These are phyloP conservation scores for Penicillium maclennaniae DNA, from an alignment of 495 filamentous ascomycete genomes.

Conservation along the genomic window DNA sequence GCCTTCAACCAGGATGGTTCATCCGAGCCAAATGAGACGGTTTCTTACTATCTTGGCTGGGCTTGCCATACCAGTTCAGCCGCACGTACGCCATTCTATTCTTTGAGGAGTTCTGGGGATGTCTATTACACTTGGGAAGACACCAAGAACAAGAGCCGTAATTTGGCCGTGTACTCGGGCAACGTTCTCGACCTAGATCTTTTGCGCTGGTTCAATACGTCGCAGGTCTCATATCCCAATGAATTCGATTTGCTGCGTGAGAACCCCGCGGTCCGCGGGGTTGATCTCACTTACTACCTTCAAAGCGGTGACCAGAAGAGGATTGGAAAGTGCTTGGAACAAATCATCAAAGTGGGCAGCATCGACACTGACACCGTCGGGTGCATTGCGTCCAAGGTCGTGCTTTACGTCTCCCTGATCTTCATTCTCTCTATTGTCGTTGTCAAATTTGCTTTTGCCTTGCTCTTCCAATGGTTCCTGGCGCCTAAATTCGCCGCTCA, in stretches of 20 bases:
- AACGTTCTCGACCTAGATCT: slow-evolving; percentile 92
- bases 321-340: slow-evolving; percentile 76
- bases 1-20: slow-evolving; percentile 94
- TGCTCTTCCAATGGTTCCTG: slow-evolving; percentile 94
- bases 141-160: slow-evolving; percentile 80
- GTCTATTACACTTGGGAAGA: slow-evolving; percentile 98
- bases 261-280: slow-evolving; percentile 75
- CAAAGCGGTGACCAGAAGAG: slow-evolving; percentile 72
- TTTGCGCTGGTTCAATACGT: slow-evolving; percentile 82
- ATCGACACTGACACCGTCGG: slow-evolving; percentile 96
- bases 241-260: slow-evolving; percentile 75
- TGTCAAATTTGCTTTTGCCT: slow-evolving; percentile 83
- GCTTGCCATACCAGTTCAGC: slow-evolving; percentile 75
- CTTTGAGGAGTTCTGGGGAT: slow-evolving; percentile 54
- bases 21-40: slow-evolving; percentile 65
- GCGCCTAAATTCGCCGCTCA: slow-evolving; percentile 73
- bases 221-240: slow-evolving; percentile 73
- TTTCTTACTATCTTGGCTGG: slow-evolving; percentile 76
- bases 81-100: slow-evolving; percentile 73
- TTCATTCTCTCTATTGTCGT: slow-evolving; percentile 90
- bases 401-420: slow-evolving; percentile 88
- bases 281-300: slow-evolving; percentile 85
- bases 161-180: slow-evolving; percentile 89
- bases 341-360: slow-evolving; percentile 93
- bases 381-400: slow-evolving; percentile 95